Conservation (phyloP, 257 asterid genomes). For the Verbena officinalis region DNA sequence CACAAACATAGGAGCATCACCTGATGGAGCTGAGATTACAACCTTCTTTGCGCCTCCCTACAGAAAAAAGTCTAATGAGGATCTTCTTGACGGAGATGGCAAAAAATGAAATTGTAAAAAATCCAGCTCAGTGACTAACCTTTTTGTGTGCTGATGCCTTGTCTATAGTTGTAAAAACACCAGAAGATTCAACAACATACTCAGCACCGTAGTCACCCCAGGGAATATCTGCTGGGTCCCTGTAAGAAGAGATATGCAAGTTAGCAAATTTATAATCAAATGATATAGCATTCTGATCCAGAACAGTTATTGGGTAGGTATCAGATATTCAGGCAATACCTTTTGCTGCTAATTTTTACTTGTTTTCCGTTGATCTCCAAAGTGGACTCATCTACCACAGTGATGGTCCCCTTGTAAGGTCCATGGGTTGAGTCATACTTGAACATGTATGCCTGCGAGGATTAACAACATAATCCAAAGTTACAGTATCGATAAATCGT, state of each 20-base stretch:
- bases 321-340: conserved; percentile 44
- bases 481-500: not conserved
- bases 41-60: conserved; percentile 99
- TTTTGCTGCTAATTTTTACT: conserved; percentile 69
- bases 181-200: conserved; percentile 92
- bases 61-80: conserved; percentile 31
- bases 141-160: conserved; percentile 89
- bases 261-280: conserved; percentile 26
- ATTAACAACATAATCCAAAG: conserved; percentile 14
- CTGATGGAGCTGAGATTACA: conserved; percentile 97
- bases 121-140: conserved; percentile 39
- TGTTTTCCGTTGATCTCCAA: conserved; percentile 93
- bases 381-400: conserved; percentile 75
- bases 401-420: conserved; percentile 70
- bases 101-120: conserved; percentile 16
- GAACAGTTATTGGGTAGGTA: conserved; percentile 11
- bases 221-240: conserved; percentile 93
- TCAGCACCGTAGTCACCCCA: conserved; percentile 97
- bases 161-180: conserved; percentile 82
- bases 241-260: conserved; percentile 33
- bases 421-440: conserved; percentile 99
- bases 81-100: conserved; percentile 11
- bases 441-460: conserved; percentile 88
- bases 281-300: conserved; percentile 8
- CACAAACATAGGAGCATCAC: conserved; percentile 99